A percentile compares a stretch with the other conserved stretches of the same genome.
Evolutionary conservation across 2,329 filamentous ascomycete genomes (phyloP).

Genomic region (Pyricularia sp.): DNA sequence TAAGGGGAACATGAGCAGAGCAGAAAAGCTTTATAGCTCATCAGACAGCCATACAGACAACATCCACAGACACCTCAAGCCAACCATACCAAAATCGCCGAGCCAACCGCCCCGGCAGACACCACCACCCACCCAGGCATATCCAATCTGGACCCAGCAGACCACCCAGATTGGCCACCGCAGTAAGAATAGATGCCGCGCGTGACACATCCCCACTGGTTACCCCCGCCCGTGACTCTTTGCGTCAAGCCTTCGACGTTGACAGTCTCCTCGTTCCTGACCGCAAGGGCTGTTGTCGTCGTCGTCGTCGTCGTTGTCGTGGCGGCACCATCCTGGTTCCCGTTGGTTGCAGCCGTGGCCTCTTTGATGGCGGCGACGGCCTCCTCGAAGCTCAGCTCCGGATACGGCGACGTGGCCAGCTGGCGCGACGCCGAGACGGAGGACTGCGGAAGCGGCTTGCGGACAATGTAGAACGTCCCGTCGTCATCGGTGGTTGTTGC

Average conservation of each 20-base stretch:
- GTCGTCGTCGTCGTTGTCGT: neutral
- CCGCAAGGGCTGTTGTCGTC: neutral
- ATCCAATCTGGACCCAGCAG: slow-evolving; percentile 1
- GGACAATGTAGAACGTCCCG: neutral
- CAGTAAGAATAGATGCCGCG: neutral
- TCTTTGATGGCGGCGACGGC: neutral
- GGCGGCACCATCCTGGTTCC: neutral
- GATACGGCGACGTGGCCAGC: neutral
- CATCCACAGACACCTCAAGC: neutral
- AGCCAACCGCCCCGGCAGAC: neutral
- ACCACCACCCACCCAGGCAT: neutral
- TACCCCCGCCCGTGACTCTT: neutral
- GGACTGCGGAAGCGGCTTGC: neutral
- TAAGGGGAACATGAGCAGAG: neutral
- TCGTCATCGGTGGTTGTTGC: neutral
- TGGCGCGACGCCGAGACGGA: neutral
- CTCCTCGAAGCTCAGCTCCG: neutral
- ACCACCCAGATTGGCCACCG: neutral
- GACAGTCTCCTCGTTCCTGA: neutral
- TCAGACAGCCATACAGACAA: neutral
- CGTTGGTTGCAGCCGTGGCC: neutral
- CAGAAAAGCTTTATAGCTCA: neutral
- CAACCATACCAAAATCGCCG: neutral
- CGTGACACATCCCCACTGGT: neutral
- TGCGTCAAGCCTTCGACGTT: neutral